A percentile compares a stretch with the other conserved stretches of the same genome.
Evolutionary conservation across 108 stramenopile genomes (phyloP).

Genomic region (Skeletonema tropicum): DNA sequence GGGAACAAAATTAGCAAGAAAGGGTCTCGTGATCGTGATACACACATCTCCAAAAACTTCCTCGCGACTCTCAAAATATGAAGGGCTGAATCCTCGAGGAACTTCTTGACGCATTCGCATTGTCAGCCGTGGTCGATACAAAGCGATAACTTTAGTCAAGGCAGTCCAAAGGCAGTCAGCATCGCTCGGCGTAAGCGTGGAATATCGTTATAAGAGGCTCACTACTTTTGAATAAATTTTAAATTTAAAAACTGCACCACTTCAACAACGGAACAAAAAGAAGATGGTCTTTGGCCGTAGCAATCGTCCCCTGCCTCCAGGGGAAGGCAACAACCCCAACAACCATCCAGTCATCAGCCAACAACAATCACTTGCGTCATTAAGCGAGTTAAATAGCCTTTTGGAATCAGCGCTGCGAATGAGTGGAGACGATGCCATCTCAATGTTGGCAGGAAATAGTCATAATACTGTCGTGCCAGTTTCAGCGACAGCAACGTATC

Average conservation of each 20-base stretch:
- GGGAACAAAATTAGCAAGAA: not conserved
- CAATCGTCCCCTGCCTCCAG: not conserved
- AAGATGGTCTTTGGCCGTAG: not conserved
- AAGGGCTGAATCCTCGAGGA: not conserved
- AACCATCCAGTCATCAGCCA: not conserved
- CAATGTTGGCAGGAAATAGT: not conserved
- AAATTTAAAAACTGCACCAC: not conserved
- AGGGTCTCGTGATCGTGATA: not conserved
- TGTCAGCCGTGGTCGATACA: too few species aligned
- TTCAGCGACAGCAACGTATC: not conserved
- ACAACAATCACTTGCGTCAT: slow-evolving; percentile 6
- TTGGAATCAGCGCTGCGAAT: slow-evolving; percentile 44
- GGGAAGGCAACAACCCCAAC: not conserved
- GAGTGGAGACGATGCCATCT: slow-evolving; percentile 12
- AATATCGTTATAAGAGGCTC: too few species aligned
- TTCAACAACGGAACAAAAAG: not conserved
- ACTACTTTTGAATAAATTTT: too few species aligned
- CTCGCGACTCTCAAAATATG: too few species aligned
- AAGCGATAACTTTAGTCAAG: too few species aligned
- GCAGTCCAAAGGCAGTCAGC: too few species aligned
- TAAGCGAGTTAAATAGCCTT: slow-evolving; percentile 38
- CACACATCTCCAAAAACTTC: too few species aligned
- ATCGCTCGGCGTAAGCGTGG: too few species aligned
- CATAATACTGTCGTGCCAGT: not conserved
- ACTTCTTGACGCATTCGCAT: not conserved